Evolutionary conservation across 208 protist genomes (phyloP), one percentile per base, ranked within the genome.

Genomic region (Kentomonas sorsogonicus): DNA sequence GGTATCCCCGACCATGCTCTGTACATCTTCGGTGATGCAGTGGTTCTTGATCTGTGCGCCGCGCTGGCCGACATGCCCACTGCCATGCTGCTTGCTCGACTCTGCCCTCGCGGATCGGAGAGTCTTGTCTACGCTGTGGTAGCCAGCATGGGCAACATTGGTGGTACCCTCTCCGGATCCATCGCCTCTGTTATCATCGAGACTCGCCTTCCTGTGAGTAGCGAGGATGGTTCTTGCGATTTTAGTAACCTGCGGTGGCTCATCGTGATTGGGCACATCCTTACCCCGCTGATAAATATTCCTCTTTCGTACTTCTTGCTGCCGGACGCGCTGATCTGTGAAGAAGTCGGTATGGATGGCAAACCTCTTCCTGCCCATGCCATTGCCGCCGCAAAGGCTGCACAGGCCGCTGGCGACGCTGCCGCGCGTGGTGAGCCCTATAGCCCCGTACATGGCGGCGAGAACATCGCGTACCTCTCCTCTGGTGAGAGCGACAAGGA

Each of bases 111-210:
- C 13, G 77, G 75, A 7, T 69, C 78, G 26, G 83, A 90, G 52
- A 68, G 60, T 13, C 87, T 77, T 43, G 66, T 86, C 31, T 86
- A 73, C 34, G 66, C 79, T 15, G 53, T 90, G 16, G 59, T 83
- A 13, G 83, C 76, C 18, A 79, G 83, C 6, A 84, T 77, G 39
- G 60, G 77, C 39, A 81, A 85, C 60, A 62, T 90, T 67, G 82
- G 78, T 29, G 48, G 60, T 27, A 60, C 62, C 22, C 56, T 88
- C 10, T 53, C 73, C n/a, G 34, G 33, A 25, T 55, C 63, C 15
- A 63, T 79, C 36, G 80, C 73, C 10, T 66, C 54, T 22, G 23
- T 77, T 18, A 20, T 84, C n/a, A 63, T 82, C 16, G 58, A 70
- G 33, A 48, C 38, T 23, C 53, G 63, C 25, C 66, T 57, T 60